A percentile compares a stretch with the other conserved stretches of the same genome.
These are phyloP conservation scores for Lenzites betulinus DNA, from an alignment of 768 basidiomycete genomes.

Conservation along the genomic window DNA sequence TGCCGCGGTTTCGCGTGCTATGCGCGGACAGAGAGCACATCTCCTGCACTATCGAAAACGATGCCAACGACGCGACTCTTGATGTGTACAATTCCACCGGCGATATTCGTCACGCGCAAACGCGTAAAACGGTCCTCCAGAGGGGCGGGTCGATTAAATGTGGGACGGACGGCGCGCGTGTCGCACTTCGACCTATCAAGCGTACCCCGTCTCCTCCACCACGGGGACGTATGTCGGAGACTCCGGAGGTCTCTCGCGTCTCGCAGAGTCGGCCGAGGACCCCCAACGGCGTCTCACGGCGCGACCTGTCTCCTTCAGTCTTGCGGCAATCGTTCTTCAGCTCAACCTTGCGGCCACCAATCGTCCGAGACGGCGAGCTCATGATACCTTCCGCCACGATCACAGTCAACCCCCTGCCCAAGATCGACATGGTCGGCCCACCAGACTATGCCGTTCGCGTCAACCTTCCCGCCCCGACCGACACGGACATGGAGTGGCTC, in stretches of 20 bases:
- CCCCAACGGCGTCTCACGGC: conserved; percentile 23
- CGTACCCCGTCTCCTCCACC: conserved; percentile 19
- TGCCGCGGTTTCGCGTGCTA: conserved; percentile 72
- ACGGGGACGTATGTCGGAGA: conserved; percentile 19
- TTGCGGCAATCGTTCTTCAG: conserved; percentile 26
- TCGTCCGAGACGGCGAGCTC: conserved; percentile 53
- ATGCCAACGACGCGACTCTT: conserved; percentile 50
- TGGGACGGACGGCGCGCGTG: conserved; percentile 59
- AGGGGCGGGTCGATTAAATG: conserved; percentile 61
- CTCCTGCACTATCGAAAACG: conserved; percentile 61
- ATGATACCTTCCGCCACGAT: conserved; percentile 62
- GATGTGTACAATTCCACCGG: conserved; percentile 66
- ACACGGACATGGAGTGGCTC: conserved; percentile 68
- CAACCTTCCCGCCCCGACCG: conserved; percentile 54
- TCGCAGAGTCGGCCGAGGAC: conserved; percentile 28
- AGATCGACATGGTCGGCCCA: conserved; percentile 30
- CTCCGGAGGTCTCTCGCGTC: conserved; percentile 18
- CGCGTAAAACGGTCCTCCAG: conserved; percentile 63
- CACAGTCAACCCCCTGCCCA: conserved; percentile 53
- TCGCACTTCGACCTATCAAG: conserved; percentile 48
- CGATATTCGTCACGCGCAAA: conserved; percentile 59
- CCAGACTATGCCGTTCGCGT: conserved; percentile 63
- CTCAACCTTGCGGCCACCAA: conserved; percentile 23
- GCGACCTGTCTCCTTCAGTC: conserved; percentile 24
- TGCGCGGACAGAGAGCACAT: conserved; percentile 65